Evolutionary conservation across 306 rosid genomes (phyloP), one percentile per base, ranked within the genome.

Genomic region (Cicer yamashitae): DNA sequence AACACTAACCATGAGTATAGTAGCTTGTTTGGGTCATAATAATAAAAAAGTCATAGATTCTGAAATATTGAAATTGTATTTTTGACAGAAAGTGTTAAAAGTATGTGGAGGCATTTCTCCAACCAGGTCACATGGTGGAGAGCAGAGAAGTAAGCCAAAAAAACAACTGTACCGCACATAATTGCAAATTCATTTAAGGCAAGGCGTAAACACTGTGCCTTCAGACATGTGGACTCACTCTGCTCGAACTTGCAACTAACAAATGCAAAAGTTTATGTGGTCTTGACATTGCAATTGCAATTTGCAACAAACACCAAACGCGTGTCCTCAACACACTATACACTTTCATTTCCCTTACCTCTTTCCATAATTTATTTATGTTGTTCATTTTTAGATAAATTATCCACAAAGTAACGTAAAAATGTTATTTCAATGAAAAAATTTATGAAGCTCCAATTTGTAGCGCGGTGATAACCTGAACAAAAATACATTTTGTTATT

Each of bases 111-210:
- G 83, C 65, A 79, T 53, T 41, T 4, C 0, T 8, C 3, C 41
- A 25, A 65, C 25, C 71, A 67, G 38, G 81, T 79, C 86, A 83
- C 86, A 75, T 83, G 86, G 75, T 47, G 52, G 62, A 74, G 77
- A 0, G 10, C 81, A 83, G 86, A 83, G 86, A 18, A 13, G 78
- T n/a, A 51, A 73, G 68, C 62, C 14, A 43, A 78, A 67, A 73
- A 78, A 53, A 9, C 40, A 3, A 6, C 6, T 37, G 83, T 74
- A 73, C 64, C 46, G 11, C 38, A 60, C 62, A 82, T 82, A 67
- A 73, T 78, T 82, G 82, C 73, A 41, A 77, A 64, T 30, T 67
- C 82, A 77, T 73, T 77, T 73, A 77, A 77, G 82, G 79, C 76
- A 67, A 77, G n/a, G 78, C 75, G 71, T 22, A 64, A 41, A 7